phyloP scores from a whole-genome alignment of 78 protist species.

The Capsaspora owczarzaki region DNA sequence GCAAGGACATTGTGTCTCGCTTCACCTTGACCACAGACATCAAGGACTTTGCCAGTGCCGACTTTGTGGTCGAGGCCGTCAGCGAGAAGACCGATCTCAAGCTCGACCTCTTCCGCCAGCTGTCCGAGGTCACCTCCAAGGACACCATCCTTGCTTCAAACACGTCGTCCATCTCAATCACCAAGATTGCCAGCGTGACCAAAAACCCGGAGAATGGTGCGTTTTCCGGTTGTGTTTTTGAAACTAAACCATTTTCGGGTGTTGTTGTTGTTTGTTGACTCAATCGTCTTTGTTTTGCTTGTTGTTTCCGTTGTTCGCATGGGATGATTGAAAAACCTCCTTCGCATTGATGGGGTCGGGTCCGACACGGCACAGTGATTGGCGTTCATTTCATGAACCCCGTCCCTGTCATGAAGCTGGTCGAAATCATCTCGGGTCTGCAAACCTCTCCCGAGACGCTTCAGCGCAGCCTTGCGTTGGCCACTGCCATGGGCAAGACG shows the following conservation, averaged over 20 bases:
- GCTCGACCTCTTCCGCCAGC: slow-evolving; percentile 35
- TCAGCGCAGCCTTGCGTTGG: slow-evolving; percentile 34
- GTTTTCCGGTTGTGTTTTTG: not conserved
- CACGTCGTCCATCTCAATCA: slow-evolving; percentile 75
- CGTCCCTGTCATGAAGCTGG: slow-evolving; percentile 75
- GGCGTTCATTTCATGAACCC: slow-evolving; percentile 68
- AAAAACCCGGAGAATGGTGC: slow-evolving; percentile 36
- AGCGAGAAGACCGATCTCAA: slow-evolving; percentile 64
- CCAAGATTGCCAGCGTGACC: slow-evolving; percentile 54
- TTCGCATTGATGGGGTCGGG: not conserved
- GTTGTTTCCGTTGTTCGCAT: not conserved
- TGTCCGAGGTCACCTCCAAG: slow-evolving; percentile 17
- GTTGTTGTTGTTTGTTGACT: not conserved
- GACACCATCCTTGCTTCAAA: slow-evolving; percentile 66
- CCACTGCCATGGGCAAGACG: slow-evolving; percentile 63
- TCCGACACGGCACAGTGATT: slow-evolving; percentile 39
- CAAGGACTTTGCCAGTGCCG: slow-evolving; percentile 19
- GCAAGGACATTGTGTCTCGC: slow-evolving; percentile 16
- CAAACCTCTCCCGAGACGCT: slow-evolving; percentile 49
- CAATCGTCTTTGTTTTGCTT: not conserved
- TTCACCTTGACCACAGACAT: slow-evolving; percentile 28
- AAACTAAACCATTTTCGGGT: not conserved
- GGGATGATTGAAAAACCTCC: not conserved
- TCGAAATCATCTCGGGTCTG: slow-evolving; percentile 69
- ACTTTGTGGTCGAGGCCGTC: slow-evolving; percentile 67